These are phyloP conservation scores for Ogataea minuta DNA, from an alignment of 805 yeast genomes.

Conservation along the genomic window DNA sequence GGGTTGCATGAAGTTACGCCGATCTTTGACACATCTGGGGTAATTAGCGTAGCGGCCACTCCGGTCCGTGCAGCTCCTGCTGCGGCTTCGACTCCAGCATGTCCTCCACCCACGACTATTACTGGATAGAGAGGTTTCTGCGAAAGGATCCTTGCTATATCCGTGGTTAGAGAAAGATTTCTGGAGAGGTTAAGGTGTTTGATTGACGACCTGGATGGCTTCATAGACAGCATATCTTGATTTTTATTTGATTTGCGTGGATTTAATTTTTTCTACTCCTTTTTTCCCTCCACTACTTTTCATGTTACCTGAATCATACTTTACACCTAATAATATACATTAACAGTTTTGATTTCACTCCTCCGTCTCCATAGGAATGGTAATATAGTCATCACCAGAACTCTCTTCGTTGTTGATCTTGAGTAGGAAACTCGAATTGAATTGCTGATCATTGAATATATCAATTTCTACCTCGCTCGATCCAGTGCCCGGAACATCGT, in stretches of 20 bases:
- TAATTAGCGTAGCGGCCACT: conserved; percentile 62
- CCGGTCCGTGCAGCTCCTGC: conserved; percentile 90
- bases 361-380: conserved; percentile 23
- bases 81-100: conserved; percentile 98
- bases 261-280: too few species aligned
- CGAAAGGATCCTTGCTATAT: conserved; percentile 33
- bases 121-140: conserved; percentile 52
- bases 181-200: conserved; percentile 10
- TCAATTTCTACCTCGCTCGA: conserved; percentile 10
- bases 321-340: not conserved
- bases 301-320: too few species aligned
- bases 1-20: conserved; percentile 98
- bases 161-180: conserved; percentile 34
- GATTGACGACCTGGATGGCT: not conserved
- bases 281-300: too few species aligned
- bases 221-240: not conserved
- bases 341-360: conserved; percentile 13
- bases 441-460: conserved; percentile 12
- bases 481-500: not conserved
- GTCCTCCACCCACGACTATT: conserved; percentile 95
- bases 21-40: conserved; percentile 71
- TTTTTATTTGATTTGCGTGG: too few species aligned
- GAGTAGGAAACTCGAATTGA: conserved; percentile 18
- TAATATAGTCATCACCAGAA: conserved; percentile 12
- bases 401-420: conserved; percentile 9